Conservation (phyloP, 805 yeast genomes). For the Maudiozyma pseudohumilis region DNA sequence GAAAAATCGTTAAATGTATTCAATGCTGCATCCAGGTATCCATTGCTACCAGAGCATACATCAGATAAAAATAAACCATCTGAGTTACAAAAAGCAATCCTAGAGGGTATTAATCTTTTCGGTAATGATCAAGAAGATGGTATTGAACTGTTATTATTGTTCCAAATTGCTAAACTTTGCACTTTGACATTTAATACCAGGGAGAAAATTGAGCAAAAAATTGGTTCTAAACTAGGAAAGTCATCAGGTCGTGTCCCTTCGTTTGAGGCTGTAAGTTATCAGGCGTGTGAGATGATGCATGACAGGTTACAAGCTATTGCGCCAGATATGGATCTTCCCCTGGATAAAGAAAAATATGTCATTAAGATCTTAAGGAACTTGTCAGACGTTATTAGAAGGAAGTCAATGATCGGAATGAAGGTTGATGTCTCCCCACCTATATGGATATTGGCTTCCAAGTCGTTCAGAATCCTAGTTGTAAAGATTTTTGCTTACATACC, state of each 20-base stretch:
- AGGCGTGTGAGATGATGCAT: constrained; percentile 35
- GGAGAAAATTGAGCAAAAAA: constrained; percentile 45
- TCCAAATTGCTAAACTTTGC: constrained; percentile 44
- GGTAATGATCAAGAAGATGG: constrained; percentile 25
- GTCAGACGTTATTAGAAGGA: constrained; percentile 41
- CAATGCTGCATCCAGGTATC: constrained; percentile 60
- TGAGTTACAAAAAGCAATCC: constrained; percentile 49
- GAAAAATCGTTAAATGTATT: constrained; percentile 47
- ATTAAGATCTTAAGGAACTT: constrained; percentile 39
- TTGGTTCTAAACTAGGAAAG: constrained; percentile 32
- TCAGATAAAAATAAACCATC: constrained; percentile 51
- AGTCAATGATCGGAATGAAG: constrained; percentile 27
- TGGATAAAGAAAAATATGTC: constrained; percentile 36
- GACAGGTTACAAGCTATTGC: constrained; percentile 25
- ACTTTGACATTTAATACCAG: constrained; percentile 55
- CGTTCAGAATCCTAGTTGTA: constrained; percentile 31
- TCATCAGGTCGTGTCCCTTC: constrained; percentile 43
- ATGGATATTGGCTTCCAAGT: constrained; percentile 45
- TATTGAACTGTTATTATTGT: constrained; percentile 38
- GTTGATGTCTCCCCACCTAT: constrained; percentile 26
- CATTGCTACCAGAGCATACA: constrained; percentile 50
- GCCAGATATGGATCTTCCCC: constrained; percentile 15
- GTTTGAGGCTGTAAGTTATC: constrained; percentile 49
- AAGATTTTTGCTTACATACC: constrained; percentile 12
- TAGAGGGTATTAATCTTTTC: constrained; percentile 36